phyloP scores from a whole-genome alignment of 225 moss, liverwort and hornwort species.

The Straminergon stramineum region DNA sequence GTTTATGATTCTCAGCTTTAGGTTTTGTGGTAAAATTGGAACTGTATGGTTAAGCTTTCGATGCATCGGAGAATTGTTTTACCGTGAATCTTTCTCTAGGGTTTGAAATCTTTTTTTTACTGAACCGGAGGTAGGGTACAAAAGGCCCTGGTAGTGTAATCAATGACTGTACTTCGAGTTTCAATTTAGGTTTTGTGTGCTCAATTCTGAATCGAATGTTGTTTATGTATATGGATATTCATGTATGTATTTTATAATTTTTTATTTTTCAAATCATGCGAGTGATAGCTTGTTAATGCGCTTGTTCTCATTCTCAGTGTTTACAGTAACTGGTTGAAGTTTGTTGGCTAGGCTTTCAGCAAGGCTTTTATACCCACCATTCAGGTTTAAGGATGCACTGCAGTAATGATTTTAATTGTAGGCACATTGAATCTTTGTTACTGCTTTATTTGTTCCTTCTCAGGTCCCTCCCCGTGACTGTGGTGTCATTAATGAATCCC shows the following conservation, averaged over 20 bases:
- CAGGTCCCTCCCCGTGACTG: background rate
- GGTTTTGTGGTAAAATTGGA: background rate
- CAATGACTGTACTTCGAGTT: background rate
- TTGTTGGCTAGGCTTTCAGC: background rate
- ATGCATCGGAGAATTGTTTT: background rate
- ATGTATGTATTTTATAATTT: background rate
- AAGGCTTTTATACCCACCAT: background rate
- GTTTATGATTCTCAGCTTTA: background rate
- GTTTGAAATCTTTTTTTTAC: background rate
- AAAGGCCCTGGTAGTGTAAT: background rate
- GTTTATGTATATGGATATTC: background rate
- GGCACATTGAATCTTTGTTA: background rate
- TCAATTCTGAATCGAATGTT: background rate
- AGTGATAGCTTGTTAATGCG: background rate
- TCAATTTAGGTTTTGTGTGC: background rate
- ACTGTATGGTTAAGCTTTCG: background rate
- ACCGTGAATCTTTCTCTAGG: background rate
- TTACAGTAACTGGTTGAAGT: background rate
- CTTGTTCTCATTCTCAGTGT: background rate
- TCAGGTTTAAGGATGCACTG: background rate
- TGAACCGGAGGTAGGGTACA: background rate
- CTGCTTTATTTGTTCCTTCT: background rate
- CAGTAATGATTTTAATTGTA: background rate
- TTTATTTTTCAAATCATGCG: background rate
- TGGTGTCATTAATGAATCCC: background rate